Percentiles rank a stretch among this genome's conserved stretches.
phyloP scores from a whole-genome alignment of 768 basidiomycete genomes.

The Pulveroboletus ravenelii region DNA sequence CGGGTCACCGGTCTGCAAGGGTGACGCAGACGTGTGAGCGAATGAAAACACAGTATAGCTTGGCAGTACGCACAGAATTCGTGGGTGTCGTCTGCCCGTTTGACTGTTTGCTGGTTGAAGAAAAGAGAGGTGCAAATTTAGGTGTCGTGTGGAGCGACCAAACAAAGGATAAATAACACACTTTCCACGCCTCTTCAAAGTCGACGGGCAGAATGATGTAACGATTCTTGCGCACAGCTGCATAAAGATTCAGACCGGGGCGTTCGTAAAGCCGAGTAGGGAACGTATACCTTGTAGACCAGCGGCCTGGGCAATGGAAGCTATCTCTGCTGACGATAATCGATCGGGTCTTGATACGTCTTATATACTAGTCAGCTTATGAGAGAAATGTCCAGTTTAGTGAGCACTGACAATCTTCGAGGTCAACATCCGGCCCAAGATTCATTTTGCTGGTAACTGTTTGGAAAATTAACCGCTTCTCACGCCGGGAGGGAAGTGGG shows the following conservation, averaged over 20 bases:
- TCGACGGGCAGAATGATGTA: slow-evolving; percentile 95
- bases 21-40: slow-evolving; percentile 1
- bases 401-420: slow-evolving; percentile 87
- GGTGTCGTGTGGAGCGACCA: slow-evolving; percentile 33
- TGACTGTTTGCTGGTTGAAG: slow-evolving; percentile 83
- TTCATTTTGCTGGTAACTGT: slow-evolving; percentile 98
- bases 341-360: slow-evolving; percentile 97
- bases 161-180: slow-evolving; percentile 59
- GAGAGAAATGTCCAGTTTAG: neutral
- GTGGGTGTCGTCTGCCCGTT: slow-evolving; percentile 91
- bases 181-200: slow-evolving; percentile 99
- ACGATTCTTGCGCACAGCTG: slow-evolving; percentile 93
- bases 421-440: slow-evolving; percentile 92
- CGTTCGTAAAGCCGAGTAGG: neutral
- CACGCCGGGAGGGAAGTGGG: slow-evolving; percentile 88
- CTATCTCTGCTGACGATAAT: slow-evolving; percentile 91
- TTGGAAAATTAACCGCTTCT: slow-evolving; percentile 97
- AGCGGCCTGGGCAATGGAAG: slow-evolving; percentile 93
- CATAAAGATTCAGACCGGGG: slow-evolving; percentile 5
- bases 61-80: slow-evolving; percentile 78
- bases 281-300: slow-evolving; percentile 77
- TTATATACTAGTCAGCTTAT: slow-evolving; percentile 30
- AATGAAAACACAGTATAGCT: neutral
- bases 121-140: slow-evolving; percentile 30
- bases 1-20: slow-evolving; percentile 37